Evolutionary conservation across 2,329 filamentous ascomycete genomes (phyloP).

Genomic region (Penicillium aurantiogriseum): DNA sequence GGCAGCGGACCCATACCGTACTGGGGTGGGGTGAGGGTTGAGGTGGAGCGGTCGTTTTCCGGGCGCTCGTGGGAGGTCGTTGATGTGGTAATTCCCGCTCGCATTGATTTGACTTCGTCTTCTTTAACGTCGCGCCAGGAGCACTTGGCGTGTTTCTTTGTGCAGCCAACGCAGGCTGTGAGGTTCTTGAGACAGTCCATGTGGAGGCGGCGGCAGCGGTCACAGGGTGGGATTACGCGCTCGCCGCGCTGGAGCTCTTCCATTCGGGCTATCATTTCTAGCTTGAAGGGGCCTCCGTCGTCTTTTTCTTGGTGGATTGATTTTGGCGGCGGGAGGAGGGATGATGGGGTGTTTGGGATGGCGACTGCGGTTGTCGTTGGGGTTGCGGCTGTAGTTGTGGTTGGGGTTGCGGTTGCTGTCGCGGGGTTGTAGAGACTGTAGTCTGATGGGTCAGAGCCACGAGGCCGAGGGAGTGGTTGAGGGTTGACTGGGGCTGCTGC

Average conservation of each 20-base stretch:
- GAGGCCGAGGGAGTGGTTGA: conserved; percentile 31
- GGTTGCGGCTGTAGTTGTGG: conserved; percentile 28
- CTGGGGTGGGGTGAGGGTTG: not conserved
- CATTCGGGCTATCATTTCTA: conserved; percentile 70
- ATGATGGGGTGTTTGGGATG: conserved; percentile 56
- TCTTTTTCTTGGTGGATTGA: conserved; percentile 51
- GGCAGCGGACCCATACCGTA: conserved; percentile 5
- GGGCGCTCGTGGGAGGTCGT: conserved; percentile 5
- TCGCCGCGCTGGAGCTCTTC: conserved; percentile 73
- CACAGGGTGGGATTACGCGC: conserved; percentile 75
- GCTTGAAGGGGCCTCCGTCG: conserved; percentile 58
- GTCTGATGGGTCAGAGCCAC: conserved; percentile 38
- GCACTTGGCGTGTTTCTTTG: conserved; percentile 86
- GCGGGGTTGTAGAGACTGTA: conserved; percentile 42
- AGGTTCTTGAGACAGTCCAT: conserved; percentile 83
- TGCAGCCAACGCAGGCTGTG: conserved; percentile 82
- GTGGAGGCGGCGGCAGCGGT: conserved; percentile 74
- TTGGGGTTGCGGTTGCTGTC: conserved; percentile 38
- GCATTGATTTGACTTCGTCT: conserved; percentile 56
- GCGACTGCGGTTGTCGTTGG: conserved; percentile 50
- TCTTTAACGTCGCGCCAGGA: conserved; percentile 79
- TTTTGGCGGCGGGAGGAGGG: conserved; percentile 51
- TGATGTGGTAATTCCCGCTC: not conserved
- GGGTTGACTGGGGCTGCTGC: conserved; percentile 26
- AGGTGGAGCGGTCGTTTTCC: conserved; percentile 1